Conservation (phyloP, 1,284 basidiomycete genomes). For the Irpex lacteus region DNA sequence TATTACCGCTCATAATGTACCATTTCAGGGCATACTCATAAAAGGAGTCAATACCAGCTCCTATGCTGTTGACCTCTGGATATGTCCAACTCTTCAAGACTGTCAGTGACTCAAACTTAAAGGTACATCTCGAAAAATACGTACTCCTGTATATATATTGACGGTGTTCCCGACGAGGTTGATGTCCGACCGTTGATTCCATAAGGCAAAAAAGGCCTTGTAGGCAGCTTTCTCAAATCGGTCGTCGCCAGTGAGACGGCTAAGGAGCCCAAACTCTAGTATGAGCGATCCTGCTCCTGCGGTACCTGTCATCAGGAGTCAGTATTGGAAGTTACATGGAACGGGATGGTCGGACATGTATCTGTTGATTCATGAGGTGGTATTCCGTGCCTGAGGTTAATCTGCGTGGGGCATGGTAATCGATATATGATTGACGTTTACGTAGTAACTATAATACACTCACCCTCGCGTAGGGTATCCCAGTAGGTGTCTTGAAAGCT, state of each 20-base stretch:
- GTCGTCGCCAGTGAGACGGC: constrained; percentile 83
- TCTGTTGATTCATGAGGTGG: constrained; percentile 68
- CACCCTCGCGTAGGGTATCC: constrained; percentile 87
- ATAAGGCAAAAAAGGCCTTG: constrained; percentile 87
- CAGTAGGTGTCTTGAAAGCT: constrained; percentile 86
- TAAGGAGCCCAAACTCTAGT: constrained; percentile 89
- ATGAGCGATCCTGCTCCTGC: constrained; percentile 91
- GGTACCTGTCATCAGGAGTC: constrained; percentile 51
- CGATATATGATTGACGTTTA: constrained; percentile 10
- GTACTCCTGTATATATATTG: constrained; percentile 74
- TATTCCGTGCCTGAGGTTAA: constrained; percentile 76
- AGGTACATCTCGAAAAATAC: neutral
- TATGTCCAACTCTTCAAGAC: constrained; percentile 56
- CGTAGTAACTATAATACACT: constrained; percentile 4
- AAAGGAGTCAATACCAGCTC: constrained; percentile 92
- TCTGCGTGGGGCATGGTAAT: constrained; percentile 35
- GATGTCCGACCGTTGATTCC: constrained; percentile 84
- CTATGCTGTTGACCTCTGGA: constrained; percentile 78
- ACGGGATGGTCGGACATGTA: constrained; percentile 56
- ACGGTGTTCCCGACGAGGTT: constrained; percentile 88
- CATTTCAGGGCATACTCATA: constrained; percentile 90
- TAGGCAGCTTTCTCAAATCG: constrained; percentile 83
- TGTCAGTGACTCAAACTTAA: constrained; percentile 2
- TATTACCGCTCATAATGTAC: constrained; percentile 82
- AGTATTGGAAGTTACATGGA: neutral